Percentiles rank a stretch among this genome's conserved stretches.
Conservation (phyloP, 306 rosid genomes). For the Cucumis cinereus region DNA sequence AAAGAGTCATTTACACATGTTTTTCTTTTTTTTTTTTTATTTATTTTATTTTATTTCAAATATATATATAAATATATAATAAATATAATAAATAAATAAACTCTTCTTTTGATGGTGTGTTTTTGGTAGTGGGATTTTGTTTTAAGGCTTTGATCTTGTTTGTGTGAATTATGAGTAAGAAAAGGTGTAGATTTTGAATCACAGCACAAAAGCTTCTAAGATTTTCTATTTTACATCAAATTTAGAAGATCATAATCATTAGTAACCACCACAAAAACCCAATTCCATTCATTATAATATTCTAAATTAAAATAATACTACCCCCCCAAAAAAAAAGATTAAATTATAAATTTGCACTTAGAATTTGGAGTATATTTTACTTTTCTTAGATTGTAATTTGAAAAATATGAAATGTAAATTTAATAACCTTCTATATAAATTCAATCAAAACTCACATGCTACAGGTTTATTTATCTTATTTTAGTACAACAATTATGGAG, state of each 20-base stretch:
- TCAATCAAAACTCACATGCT: too few species aligned
- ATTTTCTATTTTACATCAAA: not conserved
- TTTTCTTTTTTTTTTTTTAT: not conserved
- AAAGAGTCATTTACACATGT: slow-evolving; percentile 10
- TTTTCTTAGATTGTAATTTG: too few species aligned
- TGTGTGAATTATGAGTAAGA: slow-evolving; percentile 1
- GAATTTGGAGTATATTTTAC: not conserved
- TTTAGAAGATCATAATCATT: not conserved
- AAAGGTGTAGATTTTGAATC: not conserved
- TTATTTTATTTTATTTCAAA: not conserved
- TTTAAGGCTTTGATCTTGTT: not conserved
- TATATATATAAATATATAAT: too few species aligned
- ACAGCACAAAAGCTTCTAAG: slow-evolving; percentile 1
- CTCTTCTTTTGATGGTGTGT: not conserved
- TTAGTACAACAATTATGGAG: too few species aligned
- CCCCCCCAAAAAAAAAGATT: not conserved
- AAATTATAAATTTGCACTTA: too few species aligned
- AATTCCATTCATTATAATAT: not conserved
- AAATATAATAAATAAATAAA: not conserved
- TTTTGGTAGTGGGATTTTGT: not conserved
- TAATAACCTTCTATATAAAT: too few species aligned
- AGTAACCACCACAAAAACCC: not conserved
- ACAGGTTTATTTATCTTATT: too few species aligned
- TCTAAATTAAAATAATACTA: not conserved
- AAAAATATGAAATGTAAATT: too few species aligned